These are phyloP conservation scores for Solanum neorickii DNA, from an alignment of 257 asterid genomes.

Conservation along the genomic window DNA sequence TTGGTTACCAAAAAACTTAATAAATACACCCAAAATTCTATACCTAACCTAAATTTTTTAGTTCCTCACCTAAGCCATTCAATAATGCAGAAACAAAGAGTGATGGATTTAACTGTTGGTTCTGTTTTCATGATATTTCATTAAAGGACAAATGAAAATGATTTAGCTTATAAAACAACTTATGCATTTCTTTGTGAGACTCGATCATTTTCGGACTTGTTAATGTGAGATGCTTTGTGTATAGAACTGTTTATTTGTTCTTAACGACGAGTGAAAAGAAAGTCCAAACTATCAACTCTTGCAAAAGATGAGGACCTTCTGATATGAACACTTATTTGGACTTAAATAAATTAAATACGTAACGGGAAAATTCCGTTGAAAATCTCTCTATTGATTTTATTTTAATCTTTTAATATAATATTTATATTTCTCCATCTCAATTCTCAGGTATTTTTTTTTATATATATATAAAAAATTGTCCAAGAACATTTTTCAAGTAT, in stretches of 20 bases:
- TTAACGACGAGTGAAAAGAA: not conserved
- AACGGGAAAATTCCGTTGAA: not conserved
- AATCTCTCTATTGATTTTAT: not conserved
- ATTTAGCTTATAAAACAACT: not conserved
- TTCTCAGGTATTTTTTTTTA: not conserved
- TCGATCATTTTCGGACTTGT: rapidly evolving
- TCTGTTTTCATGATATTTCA: not conserved
- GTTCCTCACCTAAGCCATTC: not conserved
- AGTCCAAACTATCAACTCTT: not conserved
- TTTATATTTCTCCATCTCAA: not conserved
- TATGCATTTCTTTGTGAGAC: not conserved
- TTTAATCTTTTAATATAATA: too few species aligned
- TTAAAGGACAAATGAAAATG: not conserved
- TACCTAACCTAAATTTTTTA: not conserved
- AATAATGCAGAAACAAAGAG: not conserved
- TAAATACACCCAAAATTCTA: not conserved
- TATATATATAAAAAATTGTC: not conserved
- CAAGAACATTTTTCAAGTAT: not conserved
- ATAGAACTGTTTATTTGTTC: not conserved
- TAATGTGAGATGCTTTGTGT: not conserved
- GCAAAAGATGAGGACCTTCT: not conserved
- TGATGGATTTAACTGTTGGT: not conserved
- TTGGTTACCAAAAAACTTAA: not conserved
- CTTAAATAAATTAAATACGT: not conserved
- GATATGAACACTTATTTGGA: not conserved